Evolutionary conservation across 331 rosid genomes (phyloP).

Genomic region (Erythrophleum ivorense): DNA sequence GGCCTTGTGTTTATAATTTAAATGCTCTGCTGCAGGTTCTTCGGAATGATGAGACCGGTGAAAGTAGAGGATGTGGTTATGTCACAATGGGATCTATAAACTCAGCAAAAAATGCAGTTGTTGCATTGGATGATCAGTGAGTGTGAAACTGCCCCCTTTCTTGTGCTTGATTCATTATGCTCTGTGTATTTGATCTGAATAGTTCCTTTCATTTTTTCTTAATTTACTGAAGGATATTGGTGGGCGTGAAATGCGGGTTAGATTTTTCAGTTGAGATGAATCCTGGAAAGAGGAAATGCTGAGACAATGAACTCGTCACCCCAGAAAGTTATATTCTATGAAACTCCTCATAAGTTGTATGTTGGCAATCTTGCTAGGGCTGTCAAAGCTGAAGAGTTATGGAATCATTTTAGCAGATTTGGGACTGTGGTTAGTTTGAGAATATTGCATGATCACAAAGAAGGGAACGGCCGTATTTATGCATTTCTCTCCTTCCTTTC

Average conservation of each 20-base stretch:
- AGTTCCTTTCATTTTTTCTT: background rate
- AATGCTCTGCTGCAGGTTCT: conserved; percentile 53
- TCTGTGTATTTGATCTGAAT: conserved; percentile 4
- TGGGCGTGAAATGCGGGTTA: conserved; percentile 77
- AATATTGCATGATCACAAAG: conserved; percentile 61
- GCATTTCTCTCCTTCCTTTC: conserved; percentile 72
- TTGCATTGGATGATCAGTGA: conserved; percentile 50
- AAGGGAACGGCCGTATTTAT: conserved; percentile 57
- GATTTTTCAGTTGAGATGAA: conserved; percentile 71
- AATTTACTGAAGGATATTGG: conserved; percentile 62
- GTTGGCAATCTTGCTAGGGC: conserved; percentile 68
- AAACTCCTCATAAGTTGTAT: conserved; percentile 73
- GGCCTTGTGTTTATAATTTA: conserved; percentile 18
- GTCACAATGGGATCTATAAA: conserved; percentile 62
- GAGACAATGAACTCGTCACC: conserved; percentile 54
- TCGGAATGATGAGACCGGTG: conserved; percentile 62
- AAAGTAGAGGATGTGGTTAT: conserved; percentile 66
- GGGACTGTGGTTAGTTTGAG: conserved; percentile 74
- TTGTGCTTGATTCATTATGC: conserved; percentile 10
- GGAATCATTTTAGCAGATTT: conserved; percentile 59
- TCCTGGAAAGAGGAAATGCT: conserved; percentile 47
- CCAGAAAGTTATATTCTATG: conserved; percentile 53
- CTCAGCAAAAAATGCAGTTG: conserved; percentile 58
- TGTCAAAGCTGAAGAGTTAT: conserved; percentile 58
- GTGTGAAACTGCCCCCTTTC: conserved; percentile 31